Base-by-base conservation (phyloP, 176 grass and related monocot genomes). In the Zizania latifolia region DNA sequence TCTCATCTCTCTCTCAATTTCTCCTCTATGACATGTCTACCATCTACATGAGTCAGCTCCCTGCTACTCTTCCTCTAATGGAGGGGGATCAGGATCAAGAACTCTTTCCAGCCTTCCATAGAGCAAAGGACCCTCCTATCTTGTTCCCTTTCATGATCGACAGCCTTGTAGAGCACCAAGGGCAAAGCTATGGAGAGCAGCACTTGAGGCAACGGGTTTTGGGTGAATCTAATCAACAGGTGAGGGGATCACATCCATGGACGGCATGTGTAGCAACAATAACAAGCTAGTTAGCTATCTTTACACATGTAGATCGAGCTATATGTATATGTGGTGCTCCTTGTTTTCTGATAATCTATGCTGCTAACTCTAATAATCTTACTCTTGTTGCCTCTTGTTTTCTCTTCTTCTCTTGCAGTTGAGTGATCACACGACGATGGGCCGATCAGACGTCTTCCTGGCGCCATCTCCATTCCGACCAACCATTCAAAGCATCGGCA, bases 1-100 rank as follows among this genome's bases (percentile, higher is more conserved):
- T 77, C 72, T 87, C 37, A n/a, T n/a, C 13, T n/a, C 30, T 50
- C 43, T 71, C 21, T 83, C 30, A n/a, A n/a, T 41, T 21, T 62
- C 45, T 27, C 48, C 22, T 58, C 38, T 72, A 55, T 69, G 56
- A 30, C 51, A 84, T 87, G 78, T 83, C 89, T 74, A 78, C 84
- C 53, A 78, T 87, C 86, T 92, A 87, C 83, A 92, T 96, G 89
- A 92, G 74, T 43, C 89, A 96, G 50, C 61, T 92, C 24, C 78
- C 82, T 79, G 82, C 78, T 79, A 85, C 78, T 81, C 62, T 96
- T 68, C 87, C 86, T 83, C 81, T 89, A 62, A 80, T 72, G 66
- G 84, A 96, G 72, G 89, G 89, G 77, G 74, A 83, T 72, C 89
- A 92, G 70, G 89, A 89, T 89, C 89, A 70, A 24, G 75, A 76